These are phyloP conservation scores for Exophiala alcalophila DNA, from an alignment of 2,329 filamentous ascomycete genomes.

Conservation along the genomic window DNA sequence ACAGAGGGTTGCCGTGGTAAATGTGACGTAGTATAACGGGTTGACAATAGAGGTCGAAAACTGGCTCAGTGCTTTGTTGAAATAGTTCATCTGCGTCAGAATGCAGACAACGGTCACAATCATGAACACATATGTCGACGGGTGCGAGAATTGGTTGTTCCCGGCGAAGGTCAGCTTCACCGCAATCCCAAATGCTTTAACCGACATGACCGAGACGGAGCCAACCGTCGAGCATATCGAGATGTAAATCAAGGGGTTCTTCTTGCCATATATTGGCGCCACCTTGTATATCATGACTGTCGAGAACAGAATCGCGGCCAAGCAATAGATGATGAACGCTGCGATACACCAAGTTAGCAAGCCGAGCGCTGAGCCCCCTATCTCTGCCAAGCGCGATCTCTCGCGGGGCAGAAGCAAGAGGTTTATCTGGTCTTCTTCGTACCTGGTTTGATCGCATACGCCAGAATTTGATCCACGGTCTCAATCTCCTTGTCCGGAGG, in stretches of 20 bases:
- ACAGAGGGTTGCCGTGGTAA: conserved; percentile 89
- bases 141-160: conserved; percentile 91
- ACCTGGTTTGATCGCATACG: conserved; percentile 91
- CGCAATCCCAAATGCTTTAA: conserved; percentile 97
- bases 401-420: neutral
- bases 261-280: conserved; percentile 84
- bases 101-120: conserved; percentile 93
- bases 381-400: no score
- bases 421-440: conserved; percentile 34
- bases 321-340: conserved; percentile 89
- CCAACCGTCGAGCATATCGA: conserved; percentile 97
- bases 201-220: conserved; percentile 96
- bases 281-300: conserved; percentile 95
- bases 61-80: conserved; percentile 96
- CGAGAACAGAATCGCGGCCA: conserved; percentile 76
- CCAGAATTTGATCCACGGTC: conserved; percentile 86
- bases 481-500: conserved; percentile 88
- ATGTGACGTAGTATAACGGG: conserved; percentile 94
- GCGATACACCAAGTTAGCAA: conserved; percentile 14
- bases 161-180: conserved; percentile 90
- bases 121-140: conserved; percentile 95
- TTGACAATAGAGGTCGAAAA: conserved; percentile 98
- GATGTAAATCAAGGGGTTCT: conserved; percentile 92
- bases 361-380: no score
- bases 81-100: conserved; percentile 99